Conservation (phyloP, 768 basidiomycete species). For the Mycena epipterygia region DNA sequence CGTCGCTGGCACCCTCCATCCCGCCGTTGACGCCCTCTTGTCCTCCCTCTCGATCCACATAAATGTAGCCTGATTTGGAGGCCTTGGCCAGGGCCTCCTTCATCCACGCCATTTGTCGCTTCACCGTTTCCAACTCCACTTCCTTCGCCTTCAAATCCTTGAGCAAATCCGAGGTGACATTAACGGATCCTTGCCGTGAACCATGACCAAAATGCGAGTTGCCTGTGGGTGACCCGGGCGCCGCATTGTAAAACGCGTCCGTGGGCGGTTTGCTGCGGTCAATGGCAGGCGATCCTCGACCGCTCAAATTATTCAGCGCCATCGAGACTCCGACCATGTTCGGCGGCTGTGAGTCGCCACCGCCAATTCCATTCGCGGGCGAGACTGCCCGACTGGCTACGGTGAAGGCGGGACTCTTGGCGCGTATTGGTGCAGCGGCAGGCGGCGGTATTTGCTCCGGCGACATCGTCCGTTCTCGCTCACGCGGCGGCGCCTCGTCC, state of each 20-base stretch:
- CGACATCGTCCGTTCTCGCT: constrained; percentile 67
- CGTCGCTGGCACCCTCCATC: constrained; percentile 58
- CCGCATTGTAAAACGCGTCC: constrained; percentile 70
- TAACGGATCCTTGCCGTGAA: constrained; percentile 70
- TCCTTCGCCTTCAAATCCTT: constrained; percentile 88
- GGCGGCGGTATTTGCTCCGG: constrained; percentile 58
- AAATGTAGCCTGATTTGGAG: constrained; percentile 81
- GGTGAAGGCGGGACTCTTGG: constrained; percentile 70
- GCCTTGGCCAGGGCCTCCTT: constrained; percentile 84
- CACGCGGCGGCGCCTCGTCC: constrained; percentile 63
- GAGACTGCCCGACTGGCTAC: constrained; percentile 70
- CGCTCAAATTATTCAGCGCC: constrained; percentile 60
- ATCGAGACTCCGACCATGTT: constrained; percentile 71
- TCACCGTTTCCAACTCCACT: constrained; percentile 80
- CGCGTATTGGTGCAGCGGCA: constrained; percentile 48
- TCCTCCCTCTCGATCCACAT: constrained; percentile 64
- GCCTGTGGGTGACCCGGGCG: constrained; percentile 56
- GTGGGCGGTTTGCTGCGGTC: constrained; percentile 66
- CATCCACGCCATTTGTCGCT: constrained; percentile 89
- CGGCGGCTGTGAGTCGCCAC: constrained; percentile 56
- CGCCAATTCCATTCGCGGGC: constrained; percentile 55
- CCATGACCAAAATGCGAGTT: constrained; percentile 54
- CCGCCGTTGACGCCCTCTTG: constrained; percentile 51
- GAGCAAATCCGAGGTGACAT: constrained; percentile 80
- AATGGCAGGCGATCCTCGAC: constrained; percentile 61